Evolutionary conservation across 495 filamentous ascomycete species (phyloP).

Genomic region (Neurospora sp.): DNA sequence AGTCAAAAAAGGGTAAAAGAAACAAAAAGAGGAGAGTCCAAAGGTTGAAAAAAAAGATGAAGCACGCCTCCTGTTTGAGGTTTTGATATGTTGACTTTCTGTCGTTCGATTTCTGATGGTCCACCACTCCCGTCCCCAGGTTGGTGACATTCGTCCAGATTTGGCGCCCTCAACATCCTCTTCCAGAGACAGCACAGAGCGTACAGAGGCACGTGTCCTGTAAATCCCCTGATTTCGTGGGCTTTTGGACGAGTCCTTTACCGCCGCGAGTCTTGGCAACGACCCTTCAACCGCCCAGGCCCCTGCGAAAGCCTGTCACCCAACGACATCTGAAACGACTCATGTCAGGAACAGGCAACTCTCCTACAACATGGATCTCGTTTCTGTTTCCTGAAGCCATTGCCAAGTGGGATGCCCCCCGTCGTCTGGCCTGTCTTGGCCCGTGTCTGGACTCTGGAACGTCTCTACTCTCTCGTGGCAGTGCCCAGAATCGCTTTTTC

Average conservation of each 20-base stretch:
- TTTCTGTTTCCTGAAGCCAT: background rate
- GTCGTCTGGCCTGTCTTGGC: conserved; percentile 14
- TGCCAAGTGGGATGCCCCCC: conserved; percentile 15
- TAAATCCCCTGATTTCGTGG: background rate
- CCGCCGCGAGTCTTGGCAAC: background rate
- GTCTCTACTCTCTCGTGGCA: background rate
- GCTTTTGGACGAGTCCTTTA: background rate
- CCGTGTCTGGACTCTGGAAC: background rate
- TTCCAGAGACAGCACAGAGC: background rate
- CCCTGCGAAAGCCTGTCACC: conserved; percentile 6
- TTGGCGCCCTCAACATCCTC: background rate
- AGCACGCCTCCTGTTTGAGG: background rate
- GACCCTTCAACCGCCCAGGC: background rate
- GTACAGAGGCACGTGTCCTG: background rate
- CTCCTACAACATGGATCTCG: conserved; percentile 9
- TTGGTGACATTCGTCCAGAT: background rate
- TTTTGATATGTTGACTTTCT: background rate
- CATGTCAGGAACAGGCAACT: conserved; percentile 25
- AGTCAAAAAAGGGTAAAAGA: background rate
- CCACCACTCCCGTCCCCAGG: background rate
- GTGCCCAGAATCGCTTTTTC: conserved; percentile 6
- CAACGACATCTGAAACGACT: conserved; percentile 33
- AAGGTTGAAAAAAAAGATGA: background rate
- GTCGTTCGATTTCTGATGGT: background rate
- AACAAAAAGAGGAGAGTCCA: background rate